These are phyloP conservation scores for Cymbidium sinense DNA, from an alignment of 106 monocot genomes.

Conservation along the genomic window DNA sequence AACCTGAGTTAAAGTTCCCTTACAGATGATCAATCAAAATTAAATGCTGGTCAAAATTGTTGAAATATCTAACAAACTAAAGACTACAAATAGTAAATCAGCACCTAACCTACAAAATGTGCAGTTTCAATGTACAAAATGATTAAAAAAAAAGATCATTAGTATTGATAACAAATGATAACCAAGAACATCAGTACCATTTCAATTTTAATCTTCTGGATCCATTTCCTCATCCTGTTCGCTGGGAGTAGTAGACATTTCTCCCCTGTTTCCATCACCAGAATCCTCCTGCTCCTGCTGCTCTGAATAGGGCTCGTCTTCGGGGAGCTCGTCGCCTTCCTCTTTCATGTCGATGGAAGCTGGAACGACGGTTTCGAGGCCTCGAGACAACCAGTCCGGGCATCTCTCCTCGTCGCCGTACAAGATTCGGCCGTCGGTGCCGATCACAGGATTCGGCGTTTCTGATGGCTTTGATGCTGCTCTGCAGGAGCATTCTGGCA, in stretches of 20 bases:
- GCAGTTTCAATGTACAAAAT: neutral
- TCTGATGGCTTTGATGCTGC: constrained; percentile 28
- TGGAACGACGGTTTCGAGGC: constrained; percentile 20
- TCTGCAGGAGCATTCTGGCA: constrained; percentile 84
- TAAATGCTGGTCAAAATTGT: neutral
- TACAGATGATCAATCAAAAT: neutral
- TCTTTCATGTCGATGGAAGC: constrained; percentile 16
- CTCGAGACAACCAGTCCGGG: constrained; percentile 53
- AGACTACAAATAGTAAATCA: neutral
- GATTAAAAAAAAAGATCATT: neutral
- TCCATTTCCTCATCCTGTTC: constrained; percentile 81
- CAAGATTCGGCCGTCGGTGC: constrained; percentile 19
- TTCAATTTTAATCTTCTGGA: constrained; percentile 59
- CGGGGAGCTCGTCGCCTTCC: constrained; percentile 37
- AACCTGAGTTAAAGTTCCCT: neutral
- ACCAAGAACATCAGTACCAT: neutral
- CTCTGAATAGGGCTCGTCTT: constrained; percentile 42
- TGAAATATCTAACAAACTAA: neutral
- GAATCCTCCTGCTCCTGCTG: constrained; percentile 32
- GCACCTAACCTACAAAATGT: neutral
- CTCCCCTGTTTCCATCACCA: constrained; percentile 28
- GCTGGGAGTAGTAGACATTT: constrained; percentile 10
- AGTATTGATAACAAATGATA: neutral
- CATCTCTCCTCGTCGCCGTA: constrained; percentile 49
- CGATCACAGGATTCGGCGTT: constrained; percentile 5